Evolutionary conservation across 2,329 filamentous ascomycete species (phyloP).

Genomic region (Dissoconium aciculare): DNA sequence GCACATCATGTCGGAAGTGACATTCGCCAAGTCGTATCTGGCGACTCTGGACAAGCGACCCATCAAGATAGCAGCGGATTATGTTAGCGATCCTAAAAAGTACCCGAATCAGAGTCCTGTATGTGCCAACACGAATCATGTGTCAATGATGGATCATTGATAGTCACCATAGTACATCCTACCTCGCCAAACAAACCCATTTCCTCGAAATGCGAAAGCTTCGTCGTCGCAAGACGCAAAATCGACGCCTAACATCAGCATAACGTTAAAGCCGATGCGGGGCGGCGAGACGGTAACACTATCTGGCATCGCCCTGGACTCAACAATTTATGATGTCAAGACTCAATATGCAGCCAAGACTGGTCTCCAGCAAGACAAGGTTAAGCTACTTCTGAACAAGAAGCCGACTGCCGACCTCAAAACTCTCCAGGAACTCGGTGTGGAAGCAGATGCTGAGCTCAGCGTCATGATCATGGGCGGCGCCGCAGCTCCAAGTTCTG

Average conservation of each 20-base stretch:
- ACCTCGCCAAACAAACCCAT: slow-evolving; percentile 43
- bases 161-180: slow-evolving; percentile 49
- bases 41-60: slow-evolving; percentile 63
- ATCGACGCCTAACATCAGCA: slow-evolving; percentile 28
- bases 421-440: slow-evolving; percentile 26
- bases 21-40: slow-evolving; percentile 73
- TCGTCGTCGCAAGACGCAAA: slow-evolving; percentile 31
- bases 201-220: slow-evolving; percentile 33
- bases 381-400: slow-evolving; percentile 75
- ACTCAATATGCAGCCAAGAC: slow-evolving; percentile 48
- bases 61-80: slow-evolving; percentile 69
- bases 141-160: not conserved
- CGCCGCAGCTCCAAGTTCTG: slow-evolving; percentile 12
- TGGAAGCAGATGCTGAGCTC: slow-evolving; percentile 52
- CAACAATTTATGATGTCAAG: slow-evolving; percentile 69
- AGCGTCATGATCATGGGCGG: slow-evolving; percentile 76
- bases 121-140: slow-evolving; percentile 24
- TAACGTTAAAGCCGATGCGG: slow-evolving; percentile 61
- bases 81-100: slow-evolving; percentile 71
- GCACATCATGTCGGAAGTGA: slow-evolving; percentile 47
- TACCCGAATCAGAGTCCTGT: slow-evolving; percentile 68
- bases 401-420: slow-evolving; percentile 50
- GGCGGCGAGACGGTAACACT: slow-evolving; percentile 55
- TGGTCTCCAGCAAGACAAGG: slow-evolving; percentile 54
- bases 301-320: slow-evolving; percentile 44